These are phyloP conservation scores for Alternaria postmessia DNA, from an alignment of 2,329 filamentous ascomycete genomes.

Conservation along the genomic window DNA sequence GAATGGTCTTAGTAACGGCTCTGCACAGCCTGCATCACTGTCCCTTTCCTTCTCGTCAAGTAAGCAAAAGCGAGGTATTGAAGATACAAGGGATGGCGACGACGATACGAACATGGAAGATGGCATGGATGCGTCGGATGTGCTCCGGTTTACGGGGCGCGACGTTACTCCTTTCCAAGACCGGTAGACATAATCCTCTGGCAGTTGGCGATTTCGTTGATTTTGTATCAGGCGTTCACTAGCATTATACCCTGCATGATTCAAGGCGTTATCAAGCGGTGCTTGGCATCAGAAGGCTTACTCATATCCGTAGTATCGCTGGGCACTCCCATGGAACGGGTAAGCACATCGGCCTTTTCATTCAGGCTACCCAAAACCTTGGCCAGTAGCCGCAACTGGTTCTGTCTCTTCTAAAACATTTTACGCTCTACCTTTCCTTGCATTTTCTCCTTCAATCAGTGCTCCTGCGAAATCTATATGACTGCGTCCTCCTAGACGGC, in stretches of 20 bases:
- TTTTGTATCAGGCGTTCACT: constrained; percentile 14
- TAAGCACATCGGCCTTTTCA: background rate
- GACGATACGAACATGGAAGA: constrained; percentile 44
- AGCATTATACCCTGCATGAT: constrained; percentile 32
- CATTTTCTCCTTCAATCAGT: background rate
- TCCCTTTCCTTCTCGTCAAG: constrained; percentile 3
- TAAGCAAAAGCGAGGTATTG: constrained; percentile 40
- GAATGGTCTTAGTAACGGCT: constrained; percentile 11
- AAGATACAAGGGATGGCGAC: constrained; percentile 38
- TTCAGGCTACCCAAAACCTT: background rate
- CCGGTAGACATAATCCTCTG: constrained; percentile 1
- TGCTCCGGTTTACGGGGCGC: constrained; percentile 39
- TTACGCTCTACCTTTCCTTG: background rate
- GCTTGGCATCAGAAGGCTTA: background rate
- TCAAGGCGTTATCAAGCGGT: constrained; percentile 15
- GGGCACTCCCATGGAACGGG: background rate
- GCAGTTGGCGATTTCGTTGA: background rate
- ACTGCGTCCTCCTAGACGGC: background rate
- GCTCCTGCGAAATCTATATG: background rate
- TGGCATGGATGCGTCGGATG: constrained; percentile 37
- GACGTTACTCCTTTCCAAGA: constrained; percentile 21
- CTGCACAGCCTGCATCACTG: constrained; percentile 8
- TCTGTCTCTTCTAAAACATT: background rate
- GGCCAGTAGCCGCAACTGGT: background rate
- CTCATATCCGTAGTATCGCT: background rate